Conservation (phyloP, 192 early-diverging fungal species). For the Coemansia sp. region DNA sequence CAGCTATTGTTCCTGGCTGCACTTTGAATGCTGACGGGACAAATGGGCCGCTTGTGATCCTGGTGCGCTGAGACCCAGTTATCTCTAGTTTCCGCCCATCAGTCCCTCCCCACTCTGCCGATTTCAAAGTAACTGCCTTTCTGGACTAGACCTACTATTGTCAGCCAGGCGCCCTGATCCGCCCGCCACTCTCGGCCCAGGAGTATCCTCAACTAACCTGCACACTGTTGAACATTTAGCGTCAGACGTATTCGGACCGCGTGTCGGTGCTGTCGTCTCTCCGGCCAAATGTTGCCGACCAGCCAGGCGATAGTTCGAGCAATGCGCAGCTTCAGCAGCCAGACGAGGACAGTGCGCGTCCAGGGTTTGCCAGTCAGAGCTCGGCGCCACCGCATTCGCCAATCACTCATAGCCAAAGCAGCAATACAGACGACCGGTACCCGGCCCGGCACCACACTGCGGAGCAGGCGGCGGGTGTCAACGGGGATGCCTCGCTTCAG, state of each 20-base stretch:
- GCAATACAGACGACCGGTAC: not conserved
- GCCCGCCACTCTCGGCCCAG: not conserved
- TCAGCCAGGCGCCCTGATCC: not conserved
- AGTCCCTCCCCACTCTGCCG: not conserved
- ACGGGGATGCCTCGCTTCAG: not conserved
- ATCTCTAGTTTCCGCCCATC: not conserved
- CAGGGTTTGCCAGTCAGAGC: not conserved
- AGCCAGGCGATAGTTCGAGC: not conserved
- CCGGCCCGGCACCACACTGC: not conserved
- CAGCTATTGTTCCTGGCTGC: slow-evolving; percentile 2
- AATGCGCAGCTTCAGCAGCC: not conserved
- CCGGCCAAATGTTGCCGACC: slow-evolving; percentile 9
- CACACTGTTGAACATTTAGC: slow-evolving; percentile 32
- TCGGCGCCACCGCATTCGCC: too few relatives aligned
- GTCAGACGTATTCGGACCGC: slow-evolving; percentile 53
- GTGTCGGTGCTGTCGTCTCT: slow-evolving; percentile 44
- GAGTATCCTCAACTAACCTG: not conserved
- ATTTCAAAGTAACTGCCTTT: not conserved
- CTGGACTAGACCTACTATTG: not conserved
- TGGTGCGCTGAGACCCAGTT: too few relatives aligned
- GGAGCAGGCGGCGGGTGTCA: not conserved
- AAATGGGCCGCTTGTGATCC: not conserved
- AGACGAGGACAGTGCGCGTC: not conserved
- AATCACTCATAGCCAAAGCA: not conserved
- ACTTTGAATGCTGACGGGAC: not conserved